Evolutionary conservation across 2,329 filamentous ascomycete species (phyloP).

Genomic region (Aspergillus sp.): DNA sequence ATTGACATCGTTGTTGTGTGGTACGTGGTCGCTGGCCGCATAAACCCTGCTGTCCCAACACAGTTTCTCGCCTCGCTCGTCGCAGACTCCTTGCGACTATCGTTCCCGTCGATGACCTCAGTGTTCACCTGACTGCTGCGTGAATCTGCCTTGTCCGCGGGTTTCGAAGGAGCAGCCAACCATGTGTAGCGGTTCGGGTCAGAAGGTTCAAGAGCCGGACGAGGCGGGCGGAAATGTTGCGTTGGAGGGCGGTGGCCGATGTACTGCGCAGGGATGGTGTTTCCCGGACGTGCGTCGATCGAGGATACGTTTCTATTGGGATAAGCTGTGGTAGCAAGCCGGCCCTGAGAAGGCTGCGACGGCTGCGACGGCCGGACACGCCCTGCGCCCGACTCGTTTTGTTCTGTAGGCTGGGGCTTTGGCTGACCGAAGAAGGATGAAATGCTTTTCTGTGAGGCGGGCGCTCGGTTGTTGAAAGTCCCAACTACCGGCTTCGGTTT

Average conservation of each 20-base stretch:
- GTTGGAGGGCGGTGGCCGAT: slow-evolving; percentile 32
- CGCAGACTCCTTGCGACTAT: slow-evolving; percentile 19
- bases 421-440: slow-evolving; percentile 50
- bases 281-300: slow-evolving; percentile 12
- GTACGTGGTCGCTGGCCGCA: slow-evolving; percentile 35
- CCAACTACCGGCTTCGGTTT: slow-evolving; percentile 29
- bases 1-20: slow-evolving; percentile 43
- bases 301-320: not conserved
- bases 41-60: slow-evolving; percentile 17
- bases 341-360: slow-evolving; percentile 6
- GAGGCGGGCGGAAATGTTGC: slow-evolving; percentile 30
- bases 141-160: slow-evolving; percentile 20
- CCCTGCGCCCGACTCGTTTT: slow-evolving; percentile 15
- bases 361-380: slow-evolving; percentile 3
- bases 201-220: slow-evolving; percentile 33
- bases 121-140: slow-evolving; percentile 11
- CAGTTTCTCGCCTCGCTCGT: slow-evolving; percentile 26
- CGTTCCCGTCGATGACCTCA: slow-evolving; percentile 4
- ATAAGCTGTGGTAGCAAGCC: slow-evolving; percentile 10
- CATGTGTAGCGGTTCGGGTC: slow-evolving; percentile 37
- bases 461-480: slow-evolving; percentile 32
- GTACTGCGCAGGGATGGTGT: slow-evolving; percentile 22
- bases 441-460: slow-evolving; percentile 53
- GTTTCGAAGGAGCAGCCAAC: slow-evolving; percentile 27
- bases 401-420: slow-evolving; percentile 18